phyloP scores from a whole-genome alignment of 1,139 yeast genomes.

The Hemisphaericaspora xylanilytica region DNA sequence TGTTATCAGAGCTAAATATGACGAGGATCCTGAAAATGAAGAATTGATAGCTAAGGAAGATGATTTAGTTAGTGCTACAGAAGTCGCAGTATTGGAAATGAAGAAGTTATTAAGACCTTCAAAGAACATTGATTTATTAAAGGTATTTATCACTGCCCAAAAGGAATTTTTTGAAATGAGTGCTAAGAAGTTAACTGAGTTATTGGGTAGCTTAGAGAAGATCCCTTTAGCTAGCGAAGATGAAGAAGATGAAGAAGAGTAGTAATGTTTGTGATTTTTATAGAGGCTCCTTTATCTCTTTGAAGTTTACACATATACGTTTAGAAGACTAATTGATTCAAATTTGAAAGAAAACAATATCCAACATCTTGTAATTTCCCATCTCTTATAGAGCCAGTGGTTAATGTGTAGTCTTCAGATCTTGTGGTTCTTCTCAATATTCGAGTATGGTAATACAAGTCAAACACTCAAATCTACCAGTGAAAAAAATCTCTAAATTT shows the following conservation, averaged over 20 bases:
- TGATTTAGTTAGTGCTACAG: constrained; percentile 73
- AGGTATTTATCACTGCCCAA: constrained; percentile 64
- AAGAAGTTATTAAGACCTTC: constrained; percentile 66
- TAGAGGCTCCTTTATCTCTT: too few species aligned
- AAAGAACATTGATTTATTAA: constrained; percentile 59
- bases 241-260: constrained; percentile 25
- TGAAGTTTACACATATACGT: too few species aligned
- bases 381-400: too few species aligned
- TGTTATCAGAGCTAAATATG: constrained; percentile 48
- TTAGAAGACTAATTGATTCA: too few species aligned
- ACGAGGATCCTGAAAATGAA: constrained; percentile 44
- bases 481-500: neutral
- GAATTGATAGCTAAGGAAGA: constrained; percentile 69
- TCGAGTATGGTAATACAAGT: too few species aligned
- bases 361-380: too few species aligned
- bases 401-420: too few species aligned
- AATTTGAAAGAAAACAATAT: too few species aligned
- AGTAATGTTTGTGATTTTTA: constrained; percentile 6
- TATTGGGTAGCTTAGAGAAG: constrained; percentile 32
- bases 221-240: constrained; percentile 28
- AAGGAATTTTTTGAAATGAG: constrained; percentile 59
- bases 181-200: constrained; percentile 35
- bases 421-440: too few species aligned
- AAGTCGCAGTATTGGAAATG: constrained; percentile 74
- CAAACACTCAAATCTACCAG: neutral